Evolutionary conservation across 306 rosid genomes (phyloP).

Genomic region (Parietaria judaica): DNA sequence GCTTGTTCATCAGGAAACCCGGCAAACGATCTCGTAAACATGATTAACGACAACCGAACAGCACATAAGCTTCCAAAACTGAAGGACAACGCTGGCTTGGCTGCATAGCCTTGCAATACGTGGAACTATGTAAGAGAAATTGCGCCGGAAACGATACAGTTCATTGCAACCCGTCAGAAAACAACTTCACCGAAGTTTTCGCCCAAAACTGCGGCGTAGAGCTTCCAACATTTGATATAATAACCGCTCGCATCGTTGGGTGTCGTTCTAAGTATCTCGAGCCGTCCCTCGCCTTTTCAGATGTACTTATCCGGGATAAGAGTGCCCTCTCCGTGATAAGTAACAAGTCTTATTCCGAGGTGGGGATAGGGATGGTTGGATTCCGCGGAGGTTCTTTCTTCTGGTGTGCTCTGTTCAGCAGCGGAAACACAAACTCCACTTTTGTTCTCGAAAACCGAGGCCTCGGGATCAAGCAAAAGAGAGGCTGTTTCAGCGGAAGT

Average conservation of each 20-base stretch:
- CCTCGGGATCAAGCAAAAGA: constrained; percentile 58
- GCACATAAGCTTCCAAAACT: constrained; percentile 51
- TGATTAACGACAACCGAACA: constrained; percentile 71
- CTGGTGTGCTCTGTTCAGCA: constrained; percentile 73
- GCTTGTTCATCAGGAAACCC: constrained; percentile 62
- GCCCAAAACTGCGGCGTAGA: constrained; percentile 91
- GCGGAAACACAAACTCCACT: constrained; percentile 56
- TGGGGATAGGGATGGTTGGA: constrained; percentile 75
- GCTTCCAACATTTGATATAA: constrained; percentile 74
- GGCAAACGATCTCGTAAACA: constrained; percentile 61
- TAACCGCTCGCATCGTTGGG: constrained; percentile 59
- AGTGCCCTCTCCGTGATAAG: constrained; percentile 39
- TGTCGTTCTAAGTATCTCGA: constrained; percentile 62
- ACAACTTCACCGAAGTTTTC: constrained; percentile 77
- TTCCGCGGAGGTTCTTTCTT: constrained; percentile 62
- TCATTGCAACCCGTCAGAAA: constrained; percentile 70
- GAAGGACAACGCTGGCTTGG: constrained; percentile 79
- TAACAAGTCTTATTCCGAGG: constrained; percentile 69
- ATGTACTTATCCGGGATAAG: constrained; percentile 44
- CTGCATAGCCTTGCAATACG: constrained; percentile 88
- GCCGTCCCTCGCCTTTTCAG: constrained; percentile 51
- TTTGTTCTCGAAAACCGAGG: constrained; percentile 86
- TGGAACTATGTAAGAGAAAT: constrained; percentile 63
- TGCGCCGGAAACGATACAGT: constrained; percentile 51
- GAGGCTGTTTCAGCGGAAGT: constrained; percentile 86